Percentiles rank a stretch among this genome's conserved stretches.
phyloP scores from a whole-genome alignment of 345 rosid species.

The Erucastrum elatum region DNA sequence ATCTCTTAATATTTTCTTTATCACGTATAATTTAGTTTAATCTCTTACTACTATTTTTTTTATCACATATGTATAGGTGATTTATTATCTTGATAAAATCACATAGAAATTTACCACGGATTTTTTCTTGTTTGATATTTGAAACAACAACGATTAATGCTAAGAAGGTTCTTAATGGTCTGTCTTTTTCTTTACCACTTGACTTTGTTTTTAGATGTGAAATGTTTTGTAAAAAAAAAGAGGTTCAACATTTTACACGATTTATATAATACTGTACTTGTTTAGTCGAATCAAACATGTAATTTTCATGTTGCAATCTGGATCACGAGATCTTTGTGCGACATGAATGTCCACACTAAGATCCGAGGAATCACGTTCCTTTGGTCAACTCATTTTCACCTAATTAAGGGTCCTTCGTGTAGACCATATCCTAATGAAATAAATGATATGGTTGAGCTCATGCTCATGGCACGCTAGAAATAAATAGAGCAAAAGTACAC shows the following conservation, averaged over 20 bases:
- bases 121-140: neutral
- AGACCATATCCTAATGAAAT: neutral
- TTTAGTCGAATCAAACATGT: slow-evolving; percentile 18
- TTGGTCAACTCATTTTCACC: no score
- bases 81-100: neutral
- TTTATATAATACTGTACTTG: slow-evolving; percentile 1
- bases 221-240: slow-evolving; percentile 7
- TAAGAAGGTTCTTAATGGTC: neutral
- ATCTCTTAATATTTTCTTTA: neutral
- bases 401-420: slow-evolving; percentile 3
- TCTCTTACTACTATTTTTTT: no score
- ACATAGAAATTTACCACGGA: neutral
- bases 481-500: neutral
- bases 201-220: neutral
- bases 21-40: neutral
- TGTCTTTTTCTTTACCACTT: neutral
- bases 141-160: neutral
- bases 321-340: slow-evolving; percentile 34
- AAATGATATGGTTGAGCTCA: neutral
- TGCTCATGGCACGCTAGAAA: neutral
- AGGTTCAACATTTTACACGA: neutral
- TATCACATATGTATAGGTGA: neutral
- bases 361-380: no score
- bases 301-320: slow-evolving; percentile 34
- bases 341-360: slow-evolving; percentile 27